Conservation (phyloP, 805 yeast genomes). For the Metschnikowia orientalis region DNA sequence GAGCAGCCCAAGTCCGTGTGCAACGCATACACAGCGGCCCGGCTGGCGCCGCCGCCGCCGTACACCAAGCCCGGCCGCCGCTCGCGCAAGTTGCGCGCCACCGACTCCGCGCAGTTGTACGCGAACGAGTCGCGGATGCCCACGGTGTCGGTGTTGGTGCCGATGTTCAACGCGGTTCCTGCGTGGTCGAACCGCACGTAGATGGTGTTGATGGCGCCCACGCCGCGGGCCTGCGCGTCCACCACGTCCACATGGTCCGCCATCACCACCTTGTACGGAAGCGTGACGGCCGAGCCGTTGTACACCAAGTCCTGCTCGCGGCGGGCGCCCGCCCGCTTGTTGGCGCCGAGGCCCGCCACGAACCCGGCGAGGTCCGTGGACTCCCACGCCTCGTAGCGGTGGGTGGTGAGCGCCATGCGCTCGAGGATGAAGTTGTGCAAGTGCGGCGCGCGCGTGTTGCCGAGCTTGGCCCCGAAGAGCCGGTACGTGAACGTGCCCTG, state of each 20-base stretch:
- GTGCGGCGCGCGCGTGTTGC: constrained; percentile 26
- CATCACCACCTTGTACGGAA: constrained; percentile 30
- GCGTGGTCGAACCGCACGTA: constrained; percentile 20
- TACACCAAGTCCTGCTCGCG: constrained; percentile 11
- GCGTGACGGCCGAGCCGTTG: constrained; percentile 29
- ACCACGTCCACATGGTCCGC: constrained; percentile 23
- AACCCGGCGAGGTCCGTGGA: constrained; percentile 20
- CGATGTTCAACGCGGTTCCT: constrained; percentile 18
- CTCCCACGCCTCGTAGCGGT: constrained; percentile 23
- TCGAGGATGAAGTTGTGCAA: constrained; percentile 24
- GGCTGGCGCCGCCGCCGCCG: constrained; percentile 35
- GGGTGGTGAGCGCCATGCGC: constrained; percentile 18
- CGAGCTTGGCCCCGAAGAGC: constrained; percentile 23
- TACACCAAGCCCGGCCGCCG: constrained; percentile 28
- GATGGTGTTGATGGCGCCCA: constrained; percentile 33
- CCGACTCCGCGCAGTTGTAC: constrained; percentile 13
- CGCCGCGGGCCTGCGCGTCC: constrained; percentile 27
- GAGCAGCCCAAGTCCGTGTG: constrained; percentile 23
- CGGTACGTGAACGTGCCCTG: constrained; percentile 12
- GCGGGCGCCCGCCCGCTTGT: constrained; percentile 7
- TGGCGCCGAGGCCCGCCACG: constrained; percentile 14
- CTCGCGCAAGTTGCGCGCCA: constrained; percentile 4
- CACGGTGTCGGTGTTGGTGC: constrained; percentile 32
- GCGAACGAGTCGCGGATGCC: constrained; percentile 29
- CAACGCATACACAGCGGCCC: constrained; percentile 30